A percentile compares a stretch with the other conserved stretches of the same genome.
These are phyloP conservation scores for Lablab purpureus DNA, from an alignment of 306 rosid species.

Conservation along the genomic window DNA sequence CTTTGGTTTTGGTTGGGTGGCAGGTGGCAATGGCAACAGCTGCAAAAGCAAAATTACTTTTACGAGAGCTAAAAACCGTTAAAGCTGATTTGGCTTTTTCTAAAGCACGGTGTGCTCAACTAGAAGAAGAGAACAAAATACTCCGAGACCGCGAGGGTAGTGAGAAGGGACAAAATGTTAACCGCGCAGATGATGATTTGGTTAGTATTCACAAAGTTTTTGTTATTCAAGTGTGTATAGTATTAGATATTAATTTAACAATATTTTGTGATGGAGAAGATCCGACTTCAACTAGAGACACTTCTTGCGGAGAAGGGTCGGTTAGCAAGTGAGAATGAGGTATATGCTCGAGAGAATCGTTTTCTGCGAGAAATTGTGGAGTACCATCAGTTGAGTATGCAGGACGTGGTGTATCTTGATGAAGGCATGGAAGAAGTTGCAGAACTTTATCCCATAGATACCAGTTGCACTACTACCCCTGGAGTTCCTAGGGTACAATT, in stretches of 20 bases:
- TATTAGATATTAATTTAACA: background rate
- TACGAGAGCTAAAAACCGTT: constrained; percentile 88
- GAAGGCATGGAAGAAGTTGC: constrained; percentile 76
- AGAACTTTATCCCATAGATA: constrained; percentile 67
- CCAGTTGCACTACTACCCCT: background rate
- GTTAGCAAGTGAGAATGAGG: constrained; percentile 79
- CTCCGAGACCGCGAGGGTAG: constrained; percentile 75
- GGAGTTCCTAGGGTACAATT: constrained; percentile 30
- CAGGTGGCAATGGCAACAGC: constrained; percentile 99
- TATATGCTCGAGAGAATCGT: constrained; percentile 84
- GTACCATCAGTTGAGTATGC: constrained; percentile 87
- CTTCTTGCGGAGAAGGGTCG: constrained; percentile 90
- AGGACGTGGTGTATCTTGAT: constrained; percentile 78
- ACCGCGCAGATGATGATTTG: constrained; percentile 89
- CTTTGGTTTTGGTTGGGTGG: constrained; percentile 22
- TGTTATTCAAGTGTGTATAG: too few relatives aligned
- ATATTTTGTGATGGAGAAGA: constrained; percentile 50
- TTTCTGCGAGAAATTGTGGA: constrained; percentile 89
- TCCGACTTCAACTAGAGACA: constrained; percentile 88
- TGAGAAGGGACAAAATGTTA: constrained; percentile 67
- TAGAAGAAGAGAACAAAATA: constrained; percentile 91
- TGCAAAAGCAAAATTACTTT: constrained; percentile 91
- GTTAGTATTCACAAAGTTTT: constrained; percentile 8
- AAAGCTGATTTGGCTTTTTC: constrained; percentile 91
- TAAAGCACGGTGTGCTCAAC: constrained; percentile 83